Conservation (phyloP, 441 rosid species). For the Hura crepitans region DNA sequence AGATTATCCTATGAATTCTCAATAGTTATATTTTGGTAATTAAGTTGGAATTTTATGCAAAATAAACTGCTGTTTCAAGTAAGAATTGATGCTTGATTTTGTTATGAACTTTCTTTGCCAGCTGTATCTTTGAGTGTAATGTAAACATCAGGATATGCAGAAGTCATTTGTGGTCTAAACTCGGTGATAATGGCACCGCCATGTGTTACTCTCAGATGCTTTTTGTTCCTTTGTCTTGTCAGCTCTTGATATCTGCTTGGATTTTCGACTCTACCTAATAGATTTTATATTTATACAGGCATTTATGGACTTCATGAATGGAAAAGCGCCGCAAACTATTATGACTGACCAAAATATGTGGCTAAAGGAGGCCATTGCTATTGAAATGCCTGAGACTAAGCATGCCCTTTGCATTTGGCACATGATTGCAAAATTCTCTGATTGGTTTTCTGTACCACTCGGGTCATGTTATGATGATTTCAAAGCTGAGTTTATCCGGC, state of each 20-base stretch:
- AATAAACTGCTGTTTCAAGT: not conserved
- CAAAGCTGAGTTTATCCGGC: conserved; percentile 45
- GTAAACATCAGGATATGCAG: not conserved
- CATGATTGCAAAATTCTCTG: conserved; percentile 48
- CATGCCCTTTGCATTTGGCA: conserved; percentile 61
- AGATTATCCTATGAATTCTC: not conserved
- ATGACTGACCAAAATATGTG: conserved; percentile 57
- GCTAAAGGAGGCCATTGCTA: conserved; percentile 54
- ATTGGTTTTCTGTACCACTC: conserved; percentile 51
- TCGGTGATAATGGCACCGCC: conserved; percentile 1
- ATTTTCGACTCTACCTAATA: not conserved
- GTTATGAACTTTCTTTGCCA: not conserved
- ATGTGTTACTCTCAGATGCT: not conserved
- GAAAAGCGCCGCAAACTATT: conserved; percentile 53
- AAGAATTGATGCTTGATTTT: not conserved
- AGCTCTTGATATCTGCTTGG: not conserved
- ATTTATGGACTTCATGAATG: conserved; percentile 51
- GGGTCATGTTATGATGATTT: conserved; percentile 52
- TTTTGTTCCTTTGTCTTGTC: not conserved
- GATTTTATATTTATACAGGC: conserved; percentile 34
- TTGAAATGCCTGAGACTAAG: conserved; percentile 47
- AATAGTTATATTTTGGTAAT: not conserved
- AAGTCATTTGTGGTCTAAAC: not conserved
- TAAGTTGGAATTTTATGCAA: not conserved
- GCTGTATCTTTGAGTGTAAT: not conserved